Evolutionary conservation across 2,329 filamentous ascomycete species (phyloP).

Genomic region (Scytalidium sp.): DNA sequence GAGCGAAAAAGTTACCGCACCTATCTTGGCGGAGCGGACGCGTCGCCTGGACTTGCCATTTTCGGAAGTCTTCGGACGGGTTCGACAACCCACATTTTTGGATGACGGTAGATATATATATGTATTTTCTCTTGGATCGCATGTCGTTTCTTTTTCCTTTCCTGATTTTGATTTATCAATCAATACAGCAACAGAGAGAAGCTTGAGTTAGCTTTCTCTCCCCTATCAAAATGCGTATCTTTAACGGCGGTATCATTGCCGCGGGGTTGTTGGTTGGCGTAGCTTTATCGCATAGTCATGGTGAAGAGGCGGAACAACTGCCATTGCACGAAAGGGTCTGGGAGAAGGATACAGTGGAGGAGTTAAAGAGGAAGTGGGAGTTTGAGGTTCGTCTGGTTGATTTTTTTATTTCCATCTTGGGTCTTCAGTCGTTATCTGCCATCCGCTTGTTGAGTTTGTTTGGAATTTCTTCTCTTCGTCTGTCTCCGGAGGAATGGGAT

Average conservation of each 20-base stretch:
- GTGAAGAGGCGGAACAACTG: conserved; percentile 28
- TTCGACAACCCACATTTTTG: not conserved
- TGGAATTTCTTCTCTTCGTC: too few relatives aligned
- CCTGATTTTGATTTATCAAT: not conserved
- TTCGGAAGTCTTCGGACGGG: not conserved
- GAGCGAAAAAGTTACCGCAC: not conserved
- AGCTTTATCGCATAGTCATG: conserved; percentile 9
- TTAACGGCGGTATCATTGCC: not conserved
- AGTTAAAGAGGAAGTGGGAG: conserved; percentile 56
- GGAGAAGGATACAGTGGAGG: conserved; percentile 47
- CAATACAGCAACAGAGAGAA: conserved; percentile 3
- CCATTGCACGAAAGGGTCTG: conserved; percentile 39
- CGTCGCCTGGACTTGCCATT: conserved; percentile 1
- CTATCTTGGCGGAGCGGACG: not conserved
- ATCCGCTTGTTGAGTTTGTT: not conserved
- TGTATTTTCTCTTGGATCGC: not conserved
- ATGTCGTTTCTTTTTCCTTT: not conserved
- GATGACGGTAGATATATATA: not conserved
- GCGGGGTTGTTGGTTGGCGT: conserved; percentile 7
- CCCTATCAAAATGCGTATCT: not conserved
- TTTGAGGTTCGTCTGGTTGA: conserved; percentile 42
- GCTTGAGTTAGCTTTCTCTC: not conserved
- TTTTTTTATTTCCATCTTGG: conserved; percentile 2
- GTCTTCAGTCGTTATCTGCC: not conserved
- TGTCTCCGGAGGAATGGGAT: too few relatives aligned